These are phyloP conservation scores for Auricularia heimuer DNA, from an alignment of 768 basidiomycete genomes.

Conservation along the genomic window DNA sequence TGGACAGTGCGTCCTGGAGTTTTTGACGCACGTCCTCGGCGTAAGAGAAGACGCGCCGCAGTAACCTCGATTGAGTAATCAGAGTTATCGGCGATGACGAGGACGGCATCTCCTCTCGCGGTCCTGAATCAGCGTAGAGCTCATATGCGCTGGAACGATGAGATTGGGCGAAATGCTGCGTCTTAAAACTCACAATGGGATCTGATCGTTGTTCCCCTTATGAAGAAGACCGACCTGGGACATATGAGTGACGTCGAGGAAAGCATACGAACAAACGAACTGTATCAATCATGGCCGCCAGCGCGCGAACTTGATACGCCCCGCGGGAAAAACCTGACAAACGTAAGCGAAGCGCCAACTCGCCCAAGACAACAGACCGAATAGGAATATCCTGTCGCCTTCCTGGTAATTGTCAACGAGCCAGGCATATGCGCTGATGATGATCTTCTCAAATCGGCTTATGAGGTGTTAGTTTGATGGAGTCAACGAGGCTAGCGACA, in stretches of 20 bases:
- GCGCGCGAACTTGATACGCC: not conserved
- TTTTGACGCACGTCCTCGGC: no score
- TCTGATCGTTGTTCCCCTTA: constrained; percentile 30
- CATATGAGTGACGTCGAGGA: not conserved
- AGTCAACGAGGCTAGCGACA: not conserved
- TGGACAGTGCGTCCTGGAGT: no score
- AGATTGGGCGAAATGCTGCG: not conserved
- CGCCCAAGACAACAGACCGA: constrained; percentile 19
- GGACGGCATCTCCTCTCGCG: constrained; percentile 14
- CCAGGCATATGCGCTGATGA: constrained; percentile 32
- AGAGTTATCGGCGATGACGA: no score
- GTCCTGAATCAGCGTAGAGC: constrained; percentile 22
- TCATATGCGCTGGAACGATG: constrained; percentile 27
- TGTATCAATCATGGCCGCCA: constrained; percentile 37
- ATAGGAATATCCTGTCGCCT: constrained; percentile 32
- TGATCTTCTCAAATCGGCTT: constrained; percentile 28
- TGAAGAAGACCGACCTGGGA: constrained; percentile 31
- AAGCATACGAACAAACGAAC: constrained; percentile 12
- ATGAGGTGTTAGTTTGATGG: not conserved
- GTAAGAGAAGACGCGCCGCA: no score
- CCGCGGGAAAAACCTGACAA: no score
- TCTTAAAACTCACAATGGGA: constrained; percentile 24
- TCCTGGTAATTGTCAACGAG: constrained; percentile 28
- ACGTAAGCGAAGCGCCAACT: no score
- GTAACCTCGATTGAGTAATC: no score